Base-by-base conservation (phyloP, 2,329 filamentous ascomycete species). In the Penicillium concentricum region DNA sequence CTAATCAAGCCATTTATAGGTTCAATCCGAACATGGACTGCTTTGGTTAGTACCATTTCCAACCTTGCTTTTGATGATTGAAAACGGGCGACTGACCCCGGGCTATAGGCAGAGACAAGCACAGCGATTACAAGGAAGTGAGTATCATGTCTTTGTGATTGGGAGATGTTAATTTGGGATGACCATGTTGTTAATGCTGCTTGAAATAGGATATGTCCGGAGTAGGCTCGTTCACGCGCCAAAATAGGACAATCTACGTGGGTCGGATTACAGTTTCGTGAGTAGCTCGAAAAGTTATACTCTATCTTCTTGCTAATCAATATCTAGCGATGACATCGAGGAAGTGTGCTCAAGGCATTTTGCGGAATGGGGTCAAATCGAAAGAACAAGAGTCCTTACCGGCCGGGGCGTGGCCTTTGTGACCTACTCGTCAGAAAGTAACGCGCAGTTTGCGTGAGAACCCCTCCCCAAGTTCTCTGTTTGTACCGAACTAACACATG, bases 1-100 rank as follows among this genome's bases (percentile, higher is more conserved):
- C 46, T 49, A 39, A 49, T 26, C 46, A 39, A 15, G 16, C 39
- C 8, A 46, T 46, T 34, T 16, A 37, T 49, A 49, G 46, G 13
- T 97, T 93, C 77, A 94, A 93, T 60, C 90, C 90, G 1, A 97
- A 97, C 66, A 87, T 96, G 20, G 94, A 99, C 77, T 96, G 92
- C 70, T 99, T 99, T 69, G 91, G 91, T 2, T 84, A 93, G 57
- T 93, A 97, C 80, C 96, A 96, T 78, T 90, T 91, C 69, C 20
- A 26, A 26, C 2, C 7, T 15, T 22, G 30, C 28, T 15, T 0
- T 16, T 26, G 8, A 15, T 18, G 5, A 6, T 18, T 22, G n/a
- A 22, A 15, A 16, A 37, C 22, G 9, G 30, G 13, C 13, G n/a
- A 51, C 35, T 55, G 24, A 50, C 39, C 49, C n/a, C 30, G 28